A percentile compares a stretch with the other conserved stretches of the same genome.
Conservation (phyloP, 805 yeast species). For the Spathaspora arborariae region DNA sequence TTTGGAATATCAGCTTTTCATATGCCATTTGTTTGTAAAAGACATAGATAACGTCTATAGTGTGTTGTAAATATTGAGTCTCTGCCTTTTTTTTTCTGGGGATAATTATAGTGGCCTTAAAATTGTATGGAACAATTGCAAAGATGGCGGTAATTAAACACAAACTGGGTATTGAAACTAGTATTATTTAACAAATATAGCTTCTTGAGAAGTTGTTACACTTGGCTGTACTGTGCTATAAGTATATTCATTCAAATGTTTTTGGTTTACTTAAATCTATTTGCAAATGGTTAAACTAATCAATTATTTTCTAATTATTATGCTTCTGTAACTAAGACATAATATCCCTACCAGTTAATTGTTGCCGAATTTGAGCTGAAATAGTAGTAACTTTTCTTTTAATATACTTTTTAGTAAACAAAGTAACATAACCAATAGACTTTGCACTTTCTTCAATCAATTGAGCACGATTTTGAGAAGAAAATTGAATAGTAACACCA, state of each 20-base stretch:
- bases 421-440: constrained; percentile 42
- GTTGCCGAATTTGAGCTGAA: constrained; percentile 58
- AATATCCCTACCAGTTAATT: constrained; percentile 63
- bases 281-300: no score
- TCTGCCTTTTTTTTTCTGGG: not conserved
- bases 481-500: constrained; percentile 38
- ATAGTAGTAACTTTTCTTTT: constrained; percentile 49
- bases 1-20: constrained; percentile 19
- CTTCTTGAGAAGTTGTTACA: no score
- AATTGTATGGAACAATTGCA: no score
- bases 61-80: no score
- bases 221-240: no score
- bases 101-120: not conserved
- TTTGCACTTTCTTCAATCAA: constrained; percentile 49
- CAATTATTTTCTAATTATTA: no score
- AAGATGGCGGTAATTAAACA: no score
- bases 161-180: no score
- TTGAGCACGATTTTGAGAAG: constrained; percentile 39
- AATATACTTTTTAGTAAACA: constrained; percentile 49
- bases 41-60: not conserved
- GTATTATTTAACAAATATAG: no score
- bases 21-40: not conserved
- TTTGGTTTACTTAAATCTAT: no score
- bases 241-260: no score
- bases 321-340: no score